Evolutionary conservation across 1,284 basidiomycete species (phyloP), one percentile per base, ranked within the genome.

Genomic region (Malassezia obtusa): DNA sequence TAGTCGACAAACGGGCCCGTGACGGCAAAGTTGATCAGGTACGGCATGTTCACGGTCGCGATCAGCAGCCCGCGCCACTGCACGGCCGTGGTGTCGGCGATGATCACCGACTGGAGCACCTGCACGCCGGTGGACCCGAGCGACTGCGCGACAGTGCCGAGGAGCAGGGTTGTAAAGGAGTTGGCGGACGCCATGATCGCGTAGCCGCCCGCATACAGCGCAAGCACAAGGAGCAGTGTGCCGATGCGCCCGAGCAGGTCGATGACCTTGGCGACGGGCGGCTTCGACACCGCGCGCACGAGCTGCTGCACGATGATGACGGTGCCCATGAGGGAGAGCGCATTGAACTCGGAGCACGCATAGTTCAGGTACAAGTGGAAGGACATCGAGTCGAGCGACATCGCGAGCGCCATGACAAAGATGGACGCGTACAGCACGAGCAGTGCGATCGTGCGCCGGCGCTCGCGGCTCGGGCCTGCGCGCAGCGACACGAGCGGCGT

Each of bases 41-140:
- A 87, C 76, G 85, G 85, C 33, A 83, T 71, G 8, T 82, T 81
- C 49, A 67, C 60, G 14, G 64, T 59, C 14, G 79, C 79, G 2
- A 82, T 79, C 17, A 84, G 80, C 10, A 88, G 77, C 11, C 84
- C 85, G 52, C 86, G 80, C 84, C 84, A 88, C 65, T 82, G 79
- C 12, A 87, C 79, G 1, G 82, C 83, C 3, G 87, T 87, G 61
- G 85, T 83, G 67, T 89, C 86, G 17, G 86, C 86, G 51, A 76
- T 75, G 62, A 76, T 68, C 59, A 75, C 70, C 40, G 61, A 58
- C 83, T 55, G 79, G 72, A 68, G 78, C 75, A 43, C 79, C 76
- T 68, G 62, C 0, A 73, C 64, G 37, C 67, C 73, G 31, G 75
- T 75, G 14, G 65, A 62, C 76, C 59, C 76, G 25, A 60, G 63